phyloP scores from a whole-genome alignment of 2,329 filamentous ascomycete species.

The Mycocentrospora acerina region DNA sequence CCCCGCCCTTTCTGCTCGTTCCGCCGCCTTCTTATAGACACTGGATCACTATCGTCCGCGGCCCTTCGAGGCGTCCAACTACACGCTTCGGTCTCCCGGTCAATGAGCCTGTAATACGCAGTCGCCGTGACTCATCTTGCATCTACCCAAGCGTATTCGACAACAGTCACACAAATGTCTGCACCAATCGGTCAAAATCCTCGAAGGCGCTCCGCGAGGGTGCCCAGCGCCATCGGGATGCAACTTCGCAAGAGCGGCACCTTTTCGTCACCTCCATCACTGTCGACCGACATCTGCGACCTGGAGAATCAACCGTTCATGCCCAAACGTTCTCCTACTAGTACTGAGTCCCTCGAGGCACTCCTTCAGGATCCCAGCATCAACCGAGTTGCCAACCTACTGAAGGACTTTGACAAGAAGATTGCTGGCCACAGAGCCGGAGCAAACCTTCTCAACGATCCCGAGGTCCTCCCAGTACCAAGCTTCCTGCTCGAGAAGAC shows the following conservation, averaged over 20 bases:
- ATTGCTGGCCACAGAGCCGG: conserved; percentile 40
- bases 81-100: conserved; percentile 12
- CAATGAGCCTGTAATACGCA: conserved; percentile 31
- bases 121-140: conserved; percentile 38
- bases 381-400: conserved; percentile 47
- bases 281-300: conserved; percentile 43
- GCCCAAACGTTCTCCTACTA: conserved; percentile 52
- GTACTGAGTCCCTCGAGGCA: conserved; percentile 51
- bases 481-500: conserved; percentile 46
- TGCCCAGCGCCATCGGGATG: conserved; percentile 44
- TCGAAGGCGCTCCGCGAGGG: conserved; percentile 49
- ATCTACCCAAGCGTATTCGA: conserved; percentile 24
- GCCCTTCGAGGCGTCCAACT: conserved; percentile 6
- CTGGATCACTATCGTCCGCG: too few relatives aligned
- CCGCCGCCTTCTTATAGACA: neutral
- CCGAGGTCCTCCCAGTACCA: conserved; percentile 52
- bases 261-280: conserved; percentile 48
- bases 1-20: conserved; percentile 3
- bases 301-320: conserved; percentile 44
- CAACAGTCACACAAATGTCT: conserved; percentile 44
- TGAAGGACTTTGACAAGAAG: conserved; percentile 50
- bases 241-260: conserved; percentile 52
- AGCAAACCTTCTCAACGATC: conserved; percentile 48
- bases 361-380: conserved; percentile 49
- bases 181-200: conserved; percentile 45